phyloP scores from a whole-genome alignment of 192 early-diverging fungal species.

The Gryganskiella cystojenkinii region DNA sequence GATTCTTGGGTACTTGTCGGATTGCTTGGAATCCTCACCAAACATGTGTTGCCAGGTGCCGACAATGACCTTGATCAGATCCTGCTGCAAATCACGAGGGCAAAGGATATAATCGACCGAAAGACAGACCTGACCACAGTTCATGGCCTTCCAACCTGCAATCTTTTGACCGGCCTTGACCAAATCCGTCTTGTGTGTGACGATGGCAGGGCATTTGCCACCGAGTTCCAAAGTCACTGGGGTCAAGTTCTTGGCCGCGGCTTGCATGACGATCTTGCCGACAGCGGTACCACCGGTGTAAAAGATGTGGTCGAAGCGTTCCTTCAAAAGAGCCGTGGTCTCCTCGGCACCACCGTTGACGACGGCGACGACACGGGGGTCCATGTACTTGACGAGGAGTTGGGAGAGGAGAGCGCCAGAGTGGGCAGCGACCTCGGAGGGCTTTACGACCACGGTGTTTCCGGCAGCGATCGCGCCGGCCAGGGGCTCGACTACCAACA shows the following conservation, averaged over 20 bases:
- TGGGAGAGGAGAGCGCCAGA: slow-evolving; percentile 53
- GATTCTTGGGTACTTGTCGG: slow-evolving; percentile 58
- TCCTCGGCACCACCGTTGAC: slow-evolving; percentile 69
- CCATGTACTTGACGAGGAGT: slow-evolving; percentile 68
- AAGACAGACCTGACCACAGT: slow-evolving; percentile 84
- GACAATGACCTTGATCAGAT: slow-evolving; percentile 58
- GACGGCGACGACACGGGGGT: slow-evolving; percentile 55
- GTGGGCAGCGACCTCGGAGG: slow-evolving; percentile 63
- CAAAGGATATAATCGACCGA: slow-evolving; percentile 78
- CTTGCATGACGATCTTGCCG: slow-evolving; percentile 67
- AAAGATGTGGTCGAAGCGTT: slow-evolving; percentile 72
- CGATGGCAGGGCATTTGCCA: slow-evolving; percentile 79
- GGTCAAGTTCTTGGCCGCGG: slow-evolving; percentile 71
- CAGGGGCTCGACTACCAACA: slow-evolving; percentile 61
- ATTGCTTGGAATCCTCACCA: slow-evolving; percentile 46
- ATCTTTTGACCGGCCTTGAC: slow-evolving; percentile 74
- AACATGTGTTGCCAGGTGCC: slow-evolving; percentile 49
- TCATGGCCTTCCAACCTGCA: slow-evolving; percentile 84
- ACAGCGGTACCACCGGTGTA: slow-evolving; percentile 72
- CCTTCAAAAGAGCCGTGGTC: slow-evolving; percentile 62
- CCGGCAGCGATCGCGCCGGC: slow-evolving; percentile 70
- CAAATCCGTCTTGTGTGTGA: slow-evolving; percentile 75
- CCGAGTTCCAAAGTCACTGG: slow-evolving; percentile 73
- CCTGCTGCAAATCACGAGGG: slow-evolving; percentile 55
- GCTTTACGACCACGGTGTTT: slow-evolving; percentile 59